These are phyloP conservation scores for Cephalotrichum gorgonifer DNA, from an alignment of 2,329 filamentous ascomycete species.

Conservation along the genomic window DNA sequence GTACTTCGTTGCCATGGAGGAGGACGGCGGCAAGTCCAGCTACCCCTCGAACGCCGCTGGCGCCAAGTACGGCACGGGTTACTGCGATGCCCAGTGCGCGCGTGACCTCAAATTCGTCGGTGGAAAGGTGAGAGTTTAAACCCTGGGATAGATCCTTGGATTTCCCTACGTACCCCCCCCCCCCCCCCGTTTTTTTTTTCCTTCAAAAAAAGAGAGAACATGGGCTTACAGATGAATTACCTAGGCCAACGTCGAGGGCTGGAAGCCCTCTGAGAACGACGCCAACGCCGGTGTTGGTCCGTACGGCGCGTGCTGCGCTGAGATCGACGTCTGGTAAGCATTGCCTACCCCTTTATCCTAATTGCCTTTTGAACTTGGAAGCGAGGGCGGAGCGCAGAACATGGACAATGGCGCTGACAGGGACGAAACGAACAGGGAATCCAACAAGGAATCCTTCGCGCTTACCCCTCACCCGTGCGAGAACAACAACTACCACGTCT, in stretches of 20 bases:
- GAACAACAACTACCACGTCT: constrained; percentile 26
- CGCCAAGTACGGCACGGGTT: constrained; percentile 44
- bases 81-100: constrained; percentile 38
- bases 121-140: constrained; percentile 18
- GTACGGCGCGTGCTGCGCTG: constrained; percentile 43
- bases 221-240: not conserved
- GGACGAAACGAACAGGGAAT: constrained; percentile 20
- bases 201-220: not conserved
- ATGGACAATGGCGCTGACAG: not conserved
- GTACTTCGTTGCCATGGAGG: constrained; percentile 47
- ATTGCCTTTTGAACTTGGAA: not conserved
- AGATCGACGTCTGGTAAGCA: constrained; percentile 44
- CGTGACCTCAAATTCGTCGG: constrained; percentile 38
- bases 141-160: not conserved
- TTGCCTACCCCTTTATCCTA: too few relatives aligned
- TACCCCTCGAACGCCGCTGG: constrained; percentile 31
- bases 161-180: not conserved
- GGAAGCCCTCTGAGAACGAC: constrained; percentile 38
- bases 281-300: constrained; percentile 35
- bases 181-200: not conserved
- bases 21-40: constrained; percentile 36
- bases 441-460: constrained; percentile 45
- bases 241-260: constrained; percentile 28
- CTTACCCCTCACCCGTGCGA: constrained; percentile 48
- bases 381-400: not conserved